Base-by-base conservation (phyloP, 495 filamentous ascomycete genomes). In the Emericellopsis terricola region DNA sequence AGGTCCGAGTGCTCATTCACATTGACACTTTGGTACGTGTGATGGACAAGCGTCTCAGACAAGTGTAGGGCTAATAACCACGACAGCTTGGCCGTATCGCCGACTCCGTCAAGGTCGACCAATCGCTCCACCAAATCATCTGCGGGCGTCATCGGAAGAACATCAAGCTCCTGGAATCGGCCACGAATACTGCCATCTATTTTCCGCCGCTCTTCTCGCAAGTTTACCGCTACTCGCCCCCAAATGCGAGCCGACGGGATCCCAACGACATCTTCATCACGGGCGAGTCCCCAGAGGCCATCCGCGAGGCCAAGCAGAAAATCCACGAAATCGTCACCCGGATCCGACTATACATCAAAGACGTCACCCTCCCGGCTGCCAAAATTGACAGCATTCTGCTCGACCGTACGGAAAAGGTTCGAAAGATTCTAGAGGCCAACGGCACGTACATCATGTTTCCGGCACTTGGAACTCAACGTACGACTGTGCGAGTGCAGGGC, bases 351-450 rank as follows among this genome's bases (percentile, higher is more conserved):
- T 96, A 78, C 38, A 77, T 92, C 38, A 97, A 96, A 53, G 81
- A 93, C 50, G 81, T 86, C 14, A 63, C 76, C 34, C 71, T 97
- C 29, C 78, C 84, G 9, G 64, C 78, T 11, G 73, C 78, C 48
- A 97, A 97, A 56, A 79, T 94, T 32, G 89, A 97, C 52, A 86
- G 78, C 50, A 84, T 97, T 39, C 48, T 96, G 31, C 75, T 96
- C 13, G 76, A 79, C 35, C 79, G 91, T 9, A 65, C 96, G 48
- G 87, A 96, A 52, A 94, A 96, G 50, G 81, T 94, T 19, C 77
- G 84, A 38, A 94, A 93, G 67, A 93, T 97, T 31, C 92, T 93
- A 64, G 89, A 96, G 50, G 75, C 76, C 34, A 96, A 96, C 48
- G 87, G 86, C 7, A 85, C 87, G 4, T 92, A 85, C 55, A 78